Conservation (phyloP, 495 filamentous ascomycete genomes). For the Neurospora sp. region DNA sequence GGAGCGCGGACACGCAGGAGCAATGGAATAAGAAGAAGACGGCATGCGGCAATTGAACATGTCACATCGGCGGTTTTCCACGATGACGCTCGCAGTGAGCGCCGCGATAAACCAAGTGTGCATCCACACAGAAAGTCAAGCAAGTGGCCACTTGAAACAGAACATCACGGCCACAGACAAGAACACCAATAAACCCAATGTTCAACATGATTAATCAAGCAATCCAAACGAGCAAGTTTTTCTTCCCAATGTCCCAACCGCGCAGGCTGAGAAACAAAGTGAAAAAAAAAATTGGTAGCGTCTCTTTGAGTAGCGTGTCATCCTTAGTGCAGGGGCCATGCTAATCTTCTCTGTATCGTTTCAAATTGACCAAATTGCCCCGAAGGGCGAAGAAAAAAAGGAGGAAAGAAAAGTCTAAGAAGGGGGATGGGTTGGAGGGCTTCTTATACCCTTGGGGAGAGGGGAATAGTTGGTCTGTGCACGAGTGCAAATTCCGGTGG, state of each 20-base stretch:
- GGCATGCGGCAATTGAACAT: no score
- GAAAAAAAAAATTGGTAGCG: conserved; percentile 76
- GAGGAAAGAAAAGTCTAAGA: conserved; percentile 13
- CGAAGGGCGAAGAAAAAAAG: conserved; percentile 19
- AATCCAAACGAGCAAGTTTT: neutral
- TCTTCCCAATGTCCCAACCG: conserved; percentile 19
- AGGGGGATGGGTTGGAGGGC: neutral
- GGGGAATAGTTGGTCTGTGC: conserved; percentile 10
- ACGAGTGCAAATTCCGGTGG: conserved; percentile 5
- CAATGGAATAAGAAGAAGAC: no score
- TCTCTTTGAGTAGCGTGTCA: conserved; percentile 99
- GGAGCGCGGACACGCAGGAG: no score
- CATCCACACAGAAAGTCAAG: no score
- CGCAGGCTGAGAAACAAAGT: conserved; percentile 17
- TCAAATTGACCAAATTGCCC: conserved; percentile 31
- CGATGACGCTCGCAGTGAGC: no score
- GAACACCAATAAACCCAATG: no score
- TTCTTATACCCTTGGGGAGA: conserved; percentile 3
- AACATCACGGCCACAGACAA: no score
- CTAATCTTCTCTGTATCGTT: conserved; percentile 79
- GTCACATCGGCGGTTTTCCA: no score
- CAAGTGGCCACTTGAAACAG: no score
- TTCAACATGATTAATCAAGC: no score
- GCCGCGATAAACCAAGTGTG: no score
- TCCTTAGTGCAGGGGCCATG: conserved; percentile 99